Base-by-base conservation (phyloP, 805 yeast genomes). In the Ogataea kodamae region DNA sequence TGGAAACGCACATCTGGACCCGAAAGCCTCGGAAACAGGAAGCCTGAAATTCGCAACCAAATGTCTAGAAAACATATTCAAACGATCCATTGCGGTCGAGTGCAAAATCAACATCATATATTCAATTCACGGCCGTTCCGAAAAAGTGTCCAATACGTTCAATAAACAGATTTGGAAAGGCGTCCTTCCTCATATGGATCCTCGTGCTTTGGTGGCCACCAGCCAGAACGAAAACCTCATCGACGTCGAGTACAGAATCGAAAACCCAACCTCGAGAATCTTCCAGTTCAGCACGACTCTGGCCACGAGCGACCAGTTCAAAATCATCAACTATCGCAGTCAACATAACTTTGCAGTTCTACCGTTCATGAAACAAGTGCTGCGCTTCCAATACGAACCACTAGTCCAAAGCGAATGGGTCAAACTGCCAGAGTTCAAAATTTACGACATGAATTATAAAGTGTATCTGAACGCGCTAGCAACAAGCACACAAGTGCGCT, bases 241-340 rank as follows among this genome's bases (percentile, higher is more conserved):
- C 10, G 55, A 50, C 25, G 52, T 76, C 26, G 62, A 51, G 9
- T 84, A 74, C 50, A 65, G 68, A 32, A 50, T 85, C 30, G 95
- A 85, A 50, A 85, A 85, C 49, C 88, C 94, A 9, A 81, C 94
- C 0, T 67, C 81, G 3, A 65, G 81, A 26, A 70, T 80, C 3
- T 76, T 86, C 43, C 75, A 76, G 8, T 86, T 82, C 41, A 48
- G 57, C 16, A 49, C 55, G 1, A 35, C 59, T 6, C 36, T 59
- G 12, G 33, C 46, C 5, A 36, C 50, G 7, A 44, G 49, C 23
- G 55, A 42, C 18, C 40, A 49, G 8, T 40, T 58, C 46, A 40
- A 39, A 22, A 45, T 55, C 15, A 22, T 42, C 15, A 51, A 46
- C 27, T 49, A 48, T 35, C 58, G 41, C 37, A 58, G 33, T 57